phyloP scores from a whole-genome alignment of 768 basidiomycete species.

The Kwoniella newhampshirensis region DNA sequence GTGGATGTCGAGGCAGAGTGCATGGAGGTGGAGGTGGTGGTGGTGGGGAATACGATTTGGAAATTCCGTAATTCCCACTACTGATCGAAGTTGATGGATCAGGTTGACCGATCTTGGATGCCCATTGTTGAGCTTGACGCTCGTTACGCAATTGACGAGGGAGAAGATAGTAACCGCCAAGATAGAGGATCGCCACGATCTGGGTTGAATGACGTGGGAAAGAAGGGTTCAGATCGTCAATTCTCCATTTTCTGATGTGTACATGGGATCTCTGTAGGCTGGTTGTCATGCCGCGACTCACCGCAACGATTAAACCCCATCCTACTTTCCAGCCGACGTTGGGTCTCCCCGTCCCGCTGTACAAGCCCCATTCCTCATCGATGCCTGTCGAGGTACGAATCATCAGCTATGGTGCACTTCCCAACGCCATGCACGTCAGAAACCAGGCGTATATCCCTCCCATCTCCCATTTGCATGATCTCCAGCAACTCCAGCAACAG shows the following conservation, averaged over 20 bases:
- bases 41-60: not conserved
- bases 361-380: slow-evolving; percentile 59
- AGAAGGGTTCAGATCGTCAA: not conserved
- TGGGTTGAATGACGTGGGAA: not conserved
- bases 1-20: not conserved
- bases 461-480: no score
- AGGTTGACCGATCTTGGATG: not conserved
- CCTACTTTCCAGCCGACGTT: slow-evolving; percentile 35
- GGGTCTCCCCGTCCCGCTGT: slow-evolving; percentile 57
- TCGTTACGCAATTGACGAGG: slow-evolving; percentile 20
- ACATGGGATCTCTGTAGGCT: no score
- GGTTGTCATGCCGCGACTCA: slow-evolving; percentile 24
- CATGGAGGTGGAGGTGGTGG: slow-evolving; percentile 2
- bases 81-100: not conserved
- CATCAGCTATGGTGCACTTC: no score
- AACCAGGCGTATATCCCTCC: no score
- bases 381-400: no score
- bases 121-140: slow-evolving; percentile 11
- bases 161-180: slow-evolving; percentile 18
- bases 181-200: slow-evolving; percentile 15
- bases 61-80: not conserved
- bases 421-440: no score
- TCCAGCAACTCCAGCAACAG: no score
- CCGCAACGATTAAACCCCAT: slow-evolving; percentile 37
- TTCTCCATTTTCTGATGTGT: no score